Conservation (phyloP, 306 rosid genomes). For the Castanospermum australe region DNA sequence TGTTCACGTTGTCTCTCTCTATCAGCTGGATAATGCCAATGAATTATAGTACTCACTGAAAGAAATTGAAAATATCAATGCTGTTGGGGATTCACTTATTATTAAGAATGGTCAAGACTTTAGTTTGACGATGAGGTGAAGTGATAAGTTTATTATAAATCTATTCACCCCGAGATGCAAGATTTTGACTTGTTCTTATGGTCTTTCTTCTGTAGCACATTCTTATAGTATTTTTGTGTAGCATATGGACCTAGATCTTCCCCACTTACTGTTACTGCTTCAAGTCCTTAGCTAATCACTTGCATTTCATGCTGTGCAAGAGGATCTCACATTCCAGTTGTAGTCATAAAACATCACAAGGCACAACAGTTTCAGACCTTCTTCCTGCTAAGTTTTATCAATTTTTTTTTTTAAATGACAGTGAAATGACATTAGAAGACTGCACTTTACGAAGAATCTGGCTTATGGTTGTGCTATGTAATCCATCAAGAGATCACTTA, state of each 20-base stretch:
- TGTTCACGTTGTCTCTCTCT: slow-evolving; percentile 41
- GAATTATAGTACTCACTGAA: slow-evolving; percentile 40
- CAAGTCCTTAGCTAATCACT: slow-evolving; percentile 75
- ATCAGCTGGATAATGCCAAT: slow-evolving; percentile 66
- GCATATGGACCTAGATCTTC: slow-evolving; percentile 98
- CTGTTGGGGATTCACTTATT: slow-evolving; percentile 90
- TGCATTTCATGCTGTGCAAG: slow-evolving; percentile 93
- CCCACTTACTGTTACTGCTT: slow-evolving; percentile 97
- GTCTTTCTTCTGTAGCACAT: too few relatives aligned
- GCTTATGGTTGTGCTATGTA: too few relatives aligned
- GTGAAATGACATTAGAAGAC: too few relatives aligned
- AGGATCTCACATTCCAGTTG: slow-evolving; percentile 91
- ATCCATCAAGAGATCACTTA: too few relatives aligned
- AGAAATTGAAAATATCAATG: slow-evolving; percentile 73
- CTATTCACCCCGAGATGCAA: slow-evolving; percentile 12
- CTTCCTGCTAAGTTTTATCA: slow-evolving; percentile 81
- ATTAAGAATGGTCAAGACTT: slow-evolving; percentile 92
- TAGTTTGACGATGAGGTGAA: slow-evolving; percentile 81
- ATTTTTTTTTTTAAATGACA: too few relatives aligned
- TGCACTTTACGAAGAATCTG: too few relatives aligned
- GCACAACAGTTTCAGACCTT: slow-evolving; percentile 97
- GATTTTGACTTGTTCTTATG: slow-evolving; percentile 47
- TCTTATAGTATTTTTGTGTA: slow-evolving; percentile 85
- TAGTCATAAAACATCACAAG: slow-evolving; percentile 89
- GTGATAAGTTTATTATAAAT: slow-evolving; percentile 20